A percentile compares a stretch with the other conserved stretches of the same genome.
phyloP scores from a whole-genome alignment of 345 rosid genomes.

The Melaleuca alternifolia region DNA sequence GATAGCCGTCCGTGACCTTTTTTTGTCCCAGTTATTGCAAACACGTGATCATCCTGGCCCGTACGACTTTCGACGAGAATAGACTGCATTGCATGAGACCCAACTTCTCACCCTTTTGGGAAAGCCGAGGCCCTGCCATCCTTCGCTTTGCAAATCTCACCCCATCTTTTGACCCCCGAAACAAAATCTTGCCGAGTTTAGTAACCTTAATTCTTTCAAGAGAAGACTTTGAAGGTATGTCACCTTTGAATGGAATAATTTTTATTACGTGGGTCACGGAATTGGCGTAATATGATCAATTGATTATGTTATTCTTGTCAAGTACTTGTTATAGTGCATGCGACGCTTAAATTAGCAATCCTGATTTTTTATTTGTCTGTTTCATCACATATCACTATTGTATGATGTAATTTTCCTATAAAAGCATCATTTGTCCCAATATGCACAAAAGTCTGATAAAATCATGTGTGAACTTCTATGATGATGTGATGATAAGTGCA shows the following conservation, averaged over 20 bases:
- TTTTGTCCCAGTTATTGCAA: not conserved
- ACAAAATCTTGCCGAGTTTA: not conserved
- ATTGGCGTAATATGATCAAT: not conserved
- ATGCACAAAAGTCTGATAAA: not conserved
- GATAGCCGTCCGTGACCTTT: not conserved
- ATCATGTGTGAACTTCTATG: not conserved
- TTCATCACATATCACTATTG: not conserved
- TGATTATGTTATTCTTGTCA: accelerated
- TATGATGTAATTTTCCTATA: not conserved
- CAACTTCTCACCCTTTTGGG: not conserved
- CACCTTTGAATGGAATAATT: not conserved
- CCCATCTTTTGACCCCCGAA: not conserved
- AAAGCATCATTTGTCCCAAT: not conserved
- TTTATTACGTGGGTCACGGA: not conserved
- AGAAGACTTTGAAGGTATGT: not conserved
- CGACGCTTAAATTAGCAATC: not conserved
- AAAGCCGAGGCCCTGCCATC: not conserved
- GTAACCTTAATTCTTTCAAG: no score
- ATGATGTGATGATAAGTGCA: not conserved
- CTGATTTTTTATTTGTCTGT: not conserved
- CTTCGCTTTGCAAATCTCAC: not conserved
- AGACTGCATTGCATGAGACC: not conserved
- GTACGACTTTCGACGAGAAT: not conserved
- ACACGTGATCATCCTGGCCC: not conserved
- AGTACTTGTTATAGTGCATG: not conserved